Conservation (phyloP, 768 basidiomycete genomes). For the Daedalea quercina region DNA sequence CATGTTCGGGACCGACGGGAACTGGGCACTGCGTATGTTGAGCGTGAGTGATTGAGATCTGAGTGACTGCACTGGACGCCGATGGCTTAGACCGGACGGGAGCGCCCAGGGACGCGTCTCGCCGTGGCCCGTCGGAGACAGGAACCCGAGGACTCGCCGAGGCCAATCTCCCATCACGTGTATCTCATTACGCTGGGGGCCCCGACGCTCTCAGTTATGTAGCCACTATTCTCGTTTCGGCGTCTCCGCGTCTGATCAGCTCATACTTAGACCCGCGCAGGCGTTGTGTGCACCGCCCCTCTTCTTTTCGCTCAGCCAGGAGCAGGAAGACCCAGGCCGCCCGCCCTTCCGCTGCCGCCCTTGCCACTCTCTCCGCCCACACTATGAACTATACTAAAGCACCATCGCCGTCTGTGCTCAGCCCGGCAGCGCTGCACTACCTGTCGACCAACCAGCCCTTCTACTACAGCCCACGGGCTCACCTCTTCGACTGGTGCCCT, state of each 20-base stretch:
- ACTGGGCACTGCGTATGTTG: neutral
- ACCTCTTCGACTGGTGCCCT: constrained; percentile 33
- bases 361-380: neutral
- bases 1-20: constrained; percentile 5
- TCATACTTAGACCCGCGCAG: too few relatives aligned
- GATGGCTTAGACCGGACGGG: too few relatives aligned
- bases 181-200: neutral
- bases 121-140: neutral
- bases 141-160: neutral
- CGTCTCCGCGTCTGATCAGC: too few relatives aligned
- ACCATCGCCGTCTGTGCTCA: constrained; percentile 10
- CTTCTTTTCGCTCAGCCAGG: neutral
- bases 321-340: neutral
- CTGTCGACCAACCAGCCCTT: constrained; percentile 16
- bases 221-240: neutral
- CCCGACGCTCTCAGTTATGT: neutral
- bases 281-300: neutral
- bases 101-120: neutral
- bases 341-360: neutral
- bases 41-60: neutral
- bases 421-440: constrained; percentile 14
- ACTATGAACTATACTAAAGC: constrained; percentile 17
- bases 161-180: neutral
- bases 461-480: constrained; percentile 17
- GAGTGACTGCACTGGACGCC: too few relatives aligned